Evolutionary conservation across 2,329 filamentous ascomycete species (phyloP).

Genomic region (Colletotrichum phormii): DNA sequence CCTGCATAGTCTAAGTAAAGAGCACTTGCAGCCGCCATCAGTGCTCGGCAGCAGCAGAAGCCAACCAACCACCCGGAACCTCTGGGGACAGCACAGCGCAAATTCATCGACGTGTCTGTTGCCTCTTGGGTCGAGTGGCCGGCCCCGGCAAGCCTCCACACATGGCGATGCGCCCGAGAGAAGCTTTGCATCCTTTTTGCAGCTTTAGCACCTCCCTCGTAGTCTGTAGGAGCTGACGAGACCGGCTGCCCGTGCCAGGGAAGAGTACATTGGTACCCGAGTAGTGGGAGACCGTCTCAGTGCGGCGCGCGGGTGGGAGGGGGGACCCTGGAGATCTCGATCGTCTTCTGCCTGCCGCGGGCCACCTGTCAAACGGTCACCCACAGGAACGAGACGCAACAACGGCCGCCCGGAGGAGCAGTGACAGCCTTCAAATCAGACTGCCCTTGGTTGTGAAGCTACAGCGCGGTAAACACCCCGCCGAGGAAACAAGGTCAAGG

Average conservation of each 20-base stretch:
- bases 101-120: not conserved
- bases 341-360: not conserved
- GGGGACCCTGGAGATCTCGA: slow-evolving; percentile 34
- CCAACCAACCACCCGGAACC: not conserved
- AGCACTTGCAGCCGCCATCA: not conserved
- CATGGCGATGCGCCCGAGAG: not conserved
- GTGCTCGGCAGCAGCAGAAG: not conserved
- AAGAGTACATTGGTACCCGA: not conserved
- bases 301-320: not conserved
- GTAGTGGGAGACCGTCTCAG: not conserved
- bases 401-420: not conserved
- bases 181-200: not conserved
- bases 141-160: not conserved
- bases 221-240: not conserved
- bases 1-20: too few relatives aligned
- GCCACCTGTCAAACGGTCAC: slow-evolving; percentile 10
- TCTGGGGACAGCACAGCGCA: not conserved
- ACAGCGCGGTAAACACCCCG: too few relatives aligned
- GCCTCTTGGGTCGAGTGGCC: not conserved
- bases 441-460: too few relatives aligned
- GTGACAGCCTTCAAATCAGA: too few relatives aligned
- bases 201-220: too few relatives aligned
- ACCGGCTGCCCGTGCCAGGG: slow-evolving; percentile 9
- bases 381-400: slow-evolving; percentile 5
- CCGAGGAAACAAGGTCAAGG: not conserved